Evolutionary conservation across 495 filamentous ascomycete species (phyloP).

Genomic region (Penicillium manginii): DNA sequence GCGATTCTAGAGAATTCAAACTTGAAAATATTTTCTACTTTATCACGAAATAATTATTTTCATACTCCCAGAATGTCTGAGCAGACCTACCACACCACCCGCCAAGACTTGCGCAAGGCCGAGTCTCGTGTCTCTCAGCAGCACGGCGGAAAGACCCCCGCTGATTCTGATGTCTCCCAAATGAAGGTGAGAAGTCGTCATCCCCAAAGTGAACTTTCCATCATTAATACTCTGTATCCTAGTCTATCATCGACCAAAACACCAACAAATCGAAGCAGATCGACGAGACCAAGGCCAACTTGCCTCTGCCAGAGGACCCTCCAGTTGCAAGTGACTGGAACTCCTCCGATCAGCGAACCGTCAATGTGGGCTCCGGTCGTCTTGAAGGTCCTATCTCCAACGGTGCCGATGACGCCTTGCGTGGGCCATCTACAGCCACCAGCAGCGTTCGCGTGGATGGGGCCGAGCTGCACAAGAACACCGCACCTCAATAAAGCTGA

Average conservation of each 20-base stretch:
- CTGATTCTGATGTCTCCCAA: slow-evolving; percentile 50
- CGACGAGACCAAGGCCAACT: slow-evolving; percentile 66
- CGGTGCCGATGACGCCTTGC: slow-evolving; percentile 57
- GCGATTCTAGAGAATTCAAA: not conserved
- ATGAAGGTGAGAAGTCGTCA: slow-evolving; percentile 42
- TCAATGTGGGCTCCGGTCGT: slow-evolving; percentile 69
- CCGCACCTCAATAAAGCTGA: slow-evolving; percentile 49
- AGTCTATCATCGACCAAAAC: slow-evolving; percentile 55
- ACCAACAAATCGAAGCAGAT: slow-evolving; percentile 65
- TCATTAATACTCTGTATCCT: slow-evolving; percentile 4
- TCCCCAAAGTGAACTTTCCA: not conserved
- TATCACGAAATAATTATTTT: not conserved
- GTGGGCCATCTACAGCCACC: slow-evolving; percentile 63
- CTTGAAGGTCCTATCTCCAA: slow-evolving; percentile 57
- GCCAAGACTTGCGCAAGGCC: slow-evolving; percentile 54
- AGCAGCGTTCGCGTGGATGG: slow-evolving; percentile 59
- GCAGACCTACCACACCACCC: slow-evolving; percentile 54
- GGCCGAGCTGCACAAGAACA: slow-evolving; percentile 41
- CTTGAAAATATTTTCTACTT: not conserved
- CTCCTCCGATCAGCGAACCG: slow-evolving; percentile 65
- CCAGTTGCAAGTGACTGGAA: slow-evolving; percentile 77
- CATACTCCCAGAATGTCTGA: slow-evolving; percentile 47
- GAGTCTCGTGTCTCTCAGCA: slow-evolving; percentile 49
- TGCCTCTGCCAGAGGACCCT: slow-evolving; percentile 79
- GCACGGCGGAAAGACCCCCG: slow-evolving; percentile 46